These are phyloP conservation scores for Carex scoparia DNA, from an alignment of 176 grass and related monocot species.

Conservation along the genomic window DNA sequence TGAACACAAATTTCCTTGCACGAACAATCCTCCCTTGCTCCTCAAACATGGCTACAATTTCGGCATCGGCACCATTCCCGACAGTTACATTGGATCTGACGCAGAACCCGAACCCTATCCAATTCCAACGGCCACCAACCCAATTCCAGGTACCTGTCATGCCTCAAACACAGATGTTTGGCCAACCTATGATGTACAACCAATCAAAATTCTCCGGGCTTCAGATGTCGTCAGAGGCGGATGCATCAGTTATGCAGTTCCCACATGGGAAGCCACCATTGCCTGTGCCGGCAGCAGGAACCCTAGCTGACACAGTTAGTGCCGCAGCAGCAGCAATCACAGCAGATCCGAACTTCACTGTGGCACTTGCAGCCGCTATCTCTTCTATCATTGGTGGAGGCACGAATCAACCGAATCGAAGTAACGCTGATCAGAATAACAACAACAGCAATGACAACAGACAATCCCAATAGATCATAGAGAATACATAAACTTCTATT, in stretches of 20 bases:
- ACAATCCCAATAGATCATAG: conserved; percentile 41
- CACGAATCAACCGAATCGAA: conserved; percentile 20
- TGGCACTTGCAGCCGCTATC: conserved; percentile 80
- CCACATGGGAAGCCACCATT: conserved; percentile 32
- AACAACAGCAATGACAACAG: conserved; percentile 30
- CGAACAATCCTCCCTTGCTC: conserved; percentile 77
- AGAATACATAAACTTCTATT: conserved; percentile 22
- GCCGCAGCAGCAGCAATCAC: conserved; percentile 75
- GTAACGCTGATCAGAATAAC: conserved; percentile 20
- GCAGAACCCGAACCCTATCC: conserved; percentile 39
- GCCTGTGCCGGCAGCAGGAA: not conserved
- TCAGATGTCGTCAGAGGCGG: conserved; percentile 56
- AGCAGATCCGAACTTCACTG: conserved; percentile 74
- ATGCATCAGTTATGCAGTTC: conserved; percentile 21
- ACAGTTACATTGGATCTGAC: conserved; percentile 95
- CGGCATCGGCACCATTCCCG: conserved; percentile 82
- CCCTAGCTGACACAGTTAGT: conserved; percentile 48
- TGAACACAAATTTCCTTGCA: conserved; percentile 63
- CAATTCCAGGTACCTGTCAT: conserved; percentile 48
- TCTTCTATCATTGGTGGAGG: conserved; percentile 64
- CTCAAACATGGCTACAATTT: conserved; percentile 82
- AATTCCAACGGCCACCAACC: conserved; percentile 30
- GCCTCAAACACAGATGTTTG: conserved; percentile 11
- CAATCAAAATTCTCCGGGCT: conserved; percentile 69
- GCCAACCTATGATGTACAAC: conserved; percentile 48